Conservation (phyloP, 2,329 filamentous ascomycete genomes). For the Davidsoniella australis region DNA sequence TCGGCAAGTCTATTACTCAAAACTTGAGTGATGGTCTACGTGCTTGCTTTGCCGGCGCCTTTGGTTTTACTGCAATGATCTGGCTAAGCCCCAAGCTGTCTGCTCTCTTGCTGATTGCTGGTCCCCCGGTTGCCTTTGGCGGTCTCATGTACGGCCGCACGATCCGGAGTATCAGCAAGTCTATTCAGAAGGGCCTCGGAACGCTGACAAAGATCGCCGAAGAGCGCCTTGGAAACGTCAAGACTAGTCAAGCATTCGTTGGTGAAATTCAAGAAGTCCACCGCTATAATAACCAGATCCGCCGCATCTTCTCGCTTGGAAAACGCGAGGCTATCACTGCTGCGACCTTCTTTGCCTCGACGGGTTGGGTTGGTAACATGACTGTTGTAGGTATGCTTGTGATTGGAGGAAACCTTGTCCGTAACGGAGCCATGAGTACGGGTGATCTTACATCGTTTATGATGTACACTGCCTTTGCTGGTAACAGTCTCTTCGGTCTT, state of each 20-base stretch:
- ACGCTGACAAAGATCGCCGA: constrained; percentile 93
- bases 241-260: constrained; percentile 90
- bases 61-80: constrained; percentile 86
- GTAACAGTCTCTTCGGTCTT: constrained; percentile 78
- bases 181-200: constrained; percentile 87
- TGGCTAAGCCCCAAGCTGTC: constrained; percentile 87
- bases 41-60: constrained; percentile 73
- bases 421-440: constrained; percentile 68
- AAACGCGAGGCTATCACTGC: constrained; percentile 74
- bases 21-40: constrained; percentile 93
- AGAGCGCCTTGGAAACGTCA: constrained; percentile 90
- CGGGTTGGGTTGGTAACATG: constrained; percentile 89
- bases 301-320: constrained; percentile 80
- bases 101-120: constrained; percentile 68
- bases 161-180: constrained; percentile 75
- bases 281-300: constrained; percentile 83
- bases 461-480: constrained; percentile 87
- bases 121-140: constrained; percentile 76
- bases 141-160: constrained; percentile 84
- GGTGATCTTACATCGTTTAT: constrained; percentile 91
- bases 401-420: constrained; percentile 79
- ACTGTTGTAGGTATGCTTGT: constrained; percentile 83
- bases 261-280: constrained; percentile 80
- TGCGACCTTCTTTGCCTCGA: constrained; percentile 75
- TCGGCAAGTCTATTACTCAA: constrained; percentile 95